phyloP scores from a whole-genome alignment of 768 basidiomycete species.

The Podaxis rugospora region DNA sequence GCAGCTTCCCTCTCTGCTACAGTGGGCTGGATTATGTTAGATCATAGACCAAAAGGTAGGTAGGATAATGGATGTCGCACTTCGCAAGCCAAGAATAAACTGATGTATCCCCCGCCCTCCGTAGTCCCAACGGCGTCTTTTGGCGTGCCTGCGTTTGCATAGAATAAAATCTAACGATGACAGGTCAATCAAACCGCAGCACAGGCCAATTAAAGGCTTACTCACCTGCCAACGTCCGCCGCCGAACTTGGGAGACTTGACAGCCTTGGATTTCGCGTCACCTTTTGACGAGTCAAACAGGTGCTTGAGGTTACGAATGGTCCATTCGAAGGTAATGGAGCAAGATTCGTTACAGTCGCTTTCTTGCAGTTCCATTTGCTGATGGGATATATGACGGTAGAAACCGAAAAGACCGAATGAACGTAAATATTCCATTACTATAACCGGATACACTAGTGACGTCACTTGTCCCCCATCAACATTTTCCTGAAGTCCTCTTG shows the following conservation, averaged over 20 bases:
- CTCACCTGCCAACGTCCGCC: constrained; percentile 72
- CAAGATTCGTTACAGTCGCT: constrained; percentile 48
- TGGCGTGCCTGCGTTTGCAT: constrained; percentile 73
- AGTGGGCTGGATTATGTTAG: constrained; percentile 52
- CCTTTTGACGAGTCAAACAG: constrained; percentile 78
- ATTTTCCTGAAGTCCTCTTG: constrained; percentile 89
- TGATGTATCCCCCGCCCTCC: constrained; percentile 53
- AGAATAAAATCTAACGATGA: constrained; percentile 64
- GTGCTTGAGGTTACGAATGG: constrained; percentile 59
- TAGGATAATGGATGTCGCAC: constrained; percentile 37
- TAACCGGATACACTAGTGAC: constrained; percentile 2
- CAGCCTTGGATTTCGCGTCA: constrained; percentile 74
- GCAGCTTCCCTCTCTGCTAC: constrained; percentile 68
- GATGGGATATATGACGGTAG: neutral
- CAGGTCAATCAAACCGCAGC: constrained; percentile 1
- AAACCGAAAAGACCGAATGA: neutral
- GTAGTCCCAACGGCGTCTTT: constrained; percentile 35
- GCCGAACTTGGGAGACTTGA: constrained; percentile 73
- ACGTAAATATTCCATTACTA: neutral
- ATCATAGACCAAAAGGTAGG: neutral
- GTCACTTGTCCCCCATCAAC: constrained; percentile 33
- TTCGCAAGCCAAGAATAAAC: constrained; percentile 80
- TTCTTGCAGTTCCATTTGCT: constrained; percentile 15
- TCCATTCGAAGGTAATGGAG: constrained; percentile 73
- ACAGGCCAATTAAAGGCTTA: neutral